Evolutionary conservation across 2,329 filamentous ascomycete species (phyloP).

Genomic region (Apiospora aurea): DNA sequence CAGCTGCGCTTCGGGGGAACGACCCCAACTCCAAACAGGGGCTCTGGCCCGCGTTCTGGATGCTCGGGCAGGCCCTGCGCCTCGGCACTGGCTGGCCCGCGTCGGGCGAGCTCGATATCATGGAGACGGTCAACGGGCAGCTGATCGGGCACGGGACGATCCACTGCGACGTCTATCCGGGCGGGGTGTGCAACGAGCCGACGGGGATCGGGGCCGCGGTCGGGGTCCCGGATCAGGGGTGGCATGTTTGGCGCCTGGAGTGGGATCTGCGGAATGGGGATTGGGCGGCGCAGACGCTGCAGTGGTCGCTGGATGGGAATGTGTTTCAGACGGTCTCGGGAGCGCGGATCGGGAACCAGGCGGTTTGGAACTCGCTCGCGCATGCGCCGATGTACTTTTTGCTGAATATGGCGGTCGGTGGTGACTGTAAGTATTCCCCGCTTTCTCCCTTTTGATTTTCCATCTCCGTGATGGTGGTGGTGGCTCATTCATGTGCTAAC

Average conservation of each 20-base stretch:
- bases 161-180: slow-evolving; percentile 50
- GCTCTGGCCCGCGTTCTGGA: slow-evolving; percentile 58
- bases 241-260: slow-evolving; percentile 56
- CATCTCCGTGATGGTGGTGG: too few species aligned
- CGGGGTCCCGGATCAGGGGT: slow-evolving; percentile 50
- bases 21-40: slow-evolving; percentile 41
- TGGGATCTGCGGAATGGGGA: slow-evolving; percentile 51
- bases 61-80: slow-evolving; percentile 49
- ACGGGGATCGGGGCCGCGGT: slow-evolving; percentile 36
- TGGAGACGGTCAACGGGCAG: slow-evolving; percentile 52
- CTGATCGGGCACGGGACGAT: slow-evolving; percentile 45
- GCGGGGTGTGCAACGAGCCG: slow-evolving; percentile 52
- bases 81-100: slow-evolving; percentile 50
- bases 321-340: slow-evolving; percentile 54
- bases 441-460: too few species aligned
- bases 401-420: slow-evolving; percentile 57
- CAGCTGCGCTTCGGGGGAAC: slow-evolving; percentile 46
- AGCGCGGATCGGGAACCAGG: slow-evolving; percentile 48
- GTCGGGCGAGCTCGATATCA: slow-evolving; percentile 53
- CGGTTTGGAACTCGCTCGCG: slow-evolving; percentile 52
- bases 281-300: slow-evolving; percentile 56
- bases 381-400: slow-evolving; percentile 53
- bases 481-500: not conserved
- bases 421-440: slow-evolving; percentile 39
- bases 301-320: slow-evolving; percentile 56